Base-by-base conservation (phyloP, 805 yeast species). In the Starmerella floris region DNA sequence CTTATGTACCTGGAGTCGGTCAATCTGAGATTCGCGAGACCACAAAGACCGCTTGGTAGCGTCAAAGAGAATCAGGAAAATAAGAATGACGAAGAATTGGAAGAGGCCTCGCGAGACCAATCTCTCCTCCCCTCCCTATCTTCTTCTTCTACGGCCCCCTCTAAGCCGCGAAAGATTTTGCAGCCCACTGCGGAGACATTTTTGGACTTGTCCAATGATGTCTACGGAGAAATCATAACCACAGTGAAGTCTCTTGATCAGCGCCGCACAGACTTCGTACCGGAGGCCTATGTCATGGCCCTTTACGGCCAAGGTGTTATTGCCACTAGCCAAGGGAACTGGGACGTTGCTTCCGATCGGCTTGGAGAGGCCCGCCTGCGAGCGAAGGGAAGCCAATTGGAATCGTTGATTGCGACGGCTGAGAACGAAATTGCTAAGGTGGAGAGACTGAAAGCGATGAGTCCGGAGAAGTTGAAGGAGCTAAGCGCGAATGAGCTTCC, bases 271-370 rank as follows among this genome's bases (percentile, higher is more conserved):
- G 46, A 43, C 15, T 40, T 51, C 31, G 61, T 79, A 11, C 69
- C 73, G 26, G 83, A 81, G 49, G 74, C 81, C 1, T 75, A 80
- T 33, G 91, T 93, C 0, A 66, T 87, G 57, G 76, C 94, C 0
- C 75, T 84, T 0, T 87, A 81, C 56, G 93, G 95, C 0, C 65
- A 83, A 32, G 97, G 95, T 2, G 93, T 85, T 4, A 69, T 83
- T 10, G 69, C 73, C 35, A 61, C 79, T n/a, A 83, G 82, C 52
- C 56, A 66, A 36, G 72, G 77, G 1, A 62, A 76, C 10, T 65
- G 72, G 43, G 69, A 66, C 2, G 62, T 68, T 42, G 85, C 94
- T 0, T 74, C 72, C 49, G 65, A 74, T 33, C 62, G 72, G 23
- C 63, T 87, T 37, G 64, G 77, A 5, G 85, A 81, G 56, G 76